Conservation (phyloP, 2,329 filamentous ascomycete species). For the Aspergillus brasiliensis region DNA sequence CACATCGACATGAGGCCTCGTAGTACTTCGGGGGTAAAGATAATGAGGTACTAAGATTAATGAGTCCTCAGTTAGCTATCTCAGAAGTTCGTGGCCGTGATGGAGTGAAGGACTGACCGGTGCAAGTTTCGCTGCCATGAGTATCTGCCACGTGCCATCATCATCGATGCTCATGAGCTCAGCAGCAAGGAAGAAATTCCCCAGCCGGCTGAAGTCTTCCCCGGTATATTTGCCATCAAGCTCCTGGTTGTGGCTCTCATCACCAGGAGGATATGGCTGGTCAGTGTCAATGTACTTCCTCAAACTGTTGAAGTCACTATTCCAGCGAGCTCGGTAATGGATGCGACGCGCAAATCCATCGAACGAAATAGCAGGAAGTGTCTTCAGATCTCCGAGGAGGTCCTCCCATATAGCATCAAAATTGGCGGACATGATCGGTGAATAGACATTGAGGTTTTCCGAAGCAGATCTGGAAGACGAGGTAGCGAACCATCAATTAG, state of each 20-base stretch:
- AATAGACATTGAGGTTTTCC: background rate
- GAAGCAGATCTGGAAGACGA: background rate
- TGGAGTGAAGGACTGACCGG: background rate
- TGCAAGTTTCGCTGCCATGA: background rate
- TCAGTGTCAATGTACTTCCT: background rate
- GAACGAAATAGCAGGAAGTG: background rate
- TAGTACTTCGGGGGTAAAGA: background rate
- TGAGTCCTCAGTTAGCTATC: too few species aligned
- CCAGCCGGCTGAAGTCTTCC: background rate
- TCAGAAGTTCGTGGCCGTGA: too few species aligned
- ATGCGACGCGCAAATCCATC: background rate
- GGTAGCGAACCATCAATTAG: background rate
- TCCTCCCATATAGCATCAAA: background rate
- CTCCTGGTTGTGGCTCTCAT: background rate
- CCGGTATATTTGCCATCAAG: background rate
- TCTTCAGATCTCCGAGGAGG: background rate
- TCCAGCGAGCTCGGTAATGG: background rate
- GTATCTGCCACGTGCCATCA: background rate
- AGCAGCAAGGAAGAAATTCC: background rate
- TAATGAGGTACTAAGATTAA: background rate
- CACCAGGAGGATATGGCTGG: background rate
- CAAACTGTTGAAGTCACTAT: background rate
- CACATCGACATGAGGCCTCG: background rate
- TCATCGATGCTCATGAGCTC: background rate
- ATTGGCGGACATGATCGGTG: rapidly evolving